These are phyloP conservation scores for Alectoria sarmentosa DNA, from an alignment of 495 filamentous ascomycete species.

Conservation along the genomic window DNA sequence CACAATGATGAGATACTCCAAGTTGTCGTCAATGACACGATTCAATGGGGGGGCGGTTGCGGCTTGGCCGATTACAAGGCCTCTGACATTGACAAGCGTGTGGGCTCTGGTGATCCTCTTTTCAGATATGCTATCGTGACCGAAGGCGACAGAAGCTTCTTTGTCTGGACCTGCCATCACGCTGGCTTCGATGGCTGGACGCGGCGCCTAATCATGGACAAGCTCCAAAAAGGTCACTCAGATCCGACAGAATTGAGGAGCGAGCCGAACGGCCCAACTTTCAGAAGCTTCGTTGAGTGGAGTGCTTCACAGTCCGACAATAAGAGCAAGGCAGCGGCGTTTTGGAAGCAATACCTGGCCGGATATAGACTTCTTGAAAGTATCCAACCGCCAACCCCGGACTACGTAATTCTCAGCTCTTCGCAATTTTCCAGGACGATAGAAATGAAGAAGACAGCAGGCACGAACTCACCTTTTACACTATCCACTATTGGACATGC, in stretches of 20 bases:
- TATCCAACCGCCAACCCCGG: background rate
- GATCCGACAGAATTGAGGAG: background rate
- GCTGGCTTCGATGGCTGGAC: background rate
- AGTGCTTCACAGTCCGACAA: background rate
- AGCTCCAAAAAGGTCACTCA: background rate
- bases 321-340: background rate
- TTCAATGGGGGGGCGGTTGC: background rate
- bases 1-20: background rate
- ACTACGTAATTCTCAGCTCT: no score
- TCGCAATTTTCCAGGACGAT: background rate
- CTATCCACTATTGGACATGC: background rate
- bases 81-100: background rate
- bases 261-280: background rate
- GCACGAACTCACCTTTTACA: no score
- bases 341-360: background rate
- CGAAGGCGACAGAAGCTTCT: background rate
- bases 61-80: background rate
- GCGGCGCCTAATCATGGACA: background rate
- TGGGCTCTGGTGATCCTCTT: background rate
- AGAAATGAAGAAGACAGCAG: no score
- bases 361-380: background rate
- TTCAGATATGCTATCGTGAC: constrained; percentile 1
- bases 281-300: background rate
- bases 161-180: background rate
- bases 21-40: background rate